Base-by-base conservation (phyloP, 495 filamentous ascomycete species). In the Chaetomium cochliodes region DNA sequence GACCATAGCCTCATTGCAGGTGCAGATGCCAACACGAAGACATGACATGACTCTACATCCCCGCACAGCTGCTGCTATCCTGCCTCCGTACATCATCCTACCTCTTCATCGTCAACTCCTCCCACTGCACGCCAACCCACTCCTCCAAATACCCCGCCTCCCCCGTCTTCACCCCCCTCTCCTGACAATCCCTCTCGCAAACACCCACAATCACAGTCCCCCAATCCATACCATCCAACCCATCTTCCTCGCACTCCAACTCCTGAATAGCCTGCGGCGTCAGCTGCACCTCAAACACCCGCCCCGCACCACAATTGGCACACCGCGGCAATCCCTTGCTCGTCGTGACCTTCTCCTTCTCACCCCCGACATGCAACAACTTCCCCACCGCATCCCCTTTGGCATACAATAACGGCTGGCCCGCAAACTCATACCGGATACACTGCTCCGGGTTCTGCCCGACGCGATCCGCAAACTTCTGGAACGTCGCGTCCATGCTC, bases 91-190 rank as follows among this genome's bases (percentile, higher is more conserved):
- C 37, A 33, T 9, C 52, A 46, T 13, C 44, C 57, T 69, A 73
- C 69, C 74, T 65, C 66, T 69, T 69, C 8, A 68, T 69, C 18
- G 58, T 69, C 67, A 80, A 71, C 75, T 96, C 91, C 80, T 98
- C 94, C 94, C 93, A 98, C 79, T 98, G 94, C 72, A 97, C 94
- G 9, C 94, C 93, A 22, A 84, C 88, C 93, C 96, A 97, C 77
- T 98, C 94, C 79, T 97, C 96, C 47, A 92, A 68, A 78, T 92
- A 97, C 0, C 69, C 73, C 33, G 67, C 73, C 70, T 70, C 69
- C 28, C 63, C 73, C 18, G 9, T 71, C 42, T 9, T 65, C 28
- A 63, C 67, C 47, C 65, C 75, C 60, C 63, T 65, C 68, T 65
- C 67, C 70, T 65, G 72, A 68, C 67, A 78, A 65, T 70, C 69